Evolutionary conservation across 345 rosid species (phyloP).

Genomic region (Hypericum perforatum): DNA sequence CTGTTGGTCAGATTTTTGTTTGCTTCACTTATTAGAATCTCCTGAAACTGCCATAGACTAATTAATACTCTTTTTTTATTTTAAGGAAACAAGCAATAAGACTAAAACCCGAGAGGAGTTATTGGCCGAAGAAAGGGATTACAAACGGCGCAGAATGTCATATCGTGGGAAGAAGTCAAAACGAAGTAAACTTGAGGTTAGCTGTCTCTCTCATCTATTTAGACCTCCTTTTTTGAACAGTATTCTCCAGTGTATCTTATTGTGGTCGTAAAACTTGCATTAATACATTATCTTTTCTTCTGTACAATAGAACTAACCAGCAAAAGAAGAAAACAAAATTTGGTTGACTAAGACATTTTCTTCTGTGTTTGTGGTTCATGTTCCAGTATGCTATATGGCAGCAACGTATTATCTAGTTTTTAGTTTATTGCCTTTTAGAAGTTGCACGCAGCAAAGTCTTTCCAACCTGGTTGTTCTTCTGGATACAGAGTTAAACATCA

Average conservation of each 20-base stretch:
- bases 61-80: conserved; percentile 4
- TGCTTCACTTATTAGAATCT: neutral
- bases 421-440: too few species aligned
- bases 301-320: too few species aligned
- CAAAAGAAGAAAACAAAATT: too few species aligned
- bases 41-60: neutral
- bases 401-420: too few species aligned
- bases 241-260: conserved; percentile 1
- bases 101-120: conserved; percentile 74
- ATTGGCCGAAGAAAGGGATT: conserved; percentile 96
- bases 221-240: neutral
- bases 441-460: too few species aligned
- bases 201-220: conserved; percentile 8
- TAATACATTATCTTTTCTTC: too few species aligned
- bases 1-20: neutral
- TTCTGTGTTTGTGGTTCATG: too few species aligned
- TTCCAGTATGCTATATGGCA: too few species aligned
- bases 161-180: conserved; percentile 93
- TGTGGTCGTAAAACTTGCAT: too few species aligned
- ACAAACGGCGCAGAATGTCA: conserved; percentile 89
- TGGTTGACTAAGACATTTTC: too few species aligned
- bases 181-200: conserved; percentile 62
- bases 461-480: too few species aligned
- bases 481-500: too few species aligned
- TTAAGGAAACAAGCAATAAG: conserved; percentile 43